Evolutionary conservation across 2,329 filamentous ascomycete genomes (phyloP).

Genomic region (Aspergillus costaricaensis): DNA sequence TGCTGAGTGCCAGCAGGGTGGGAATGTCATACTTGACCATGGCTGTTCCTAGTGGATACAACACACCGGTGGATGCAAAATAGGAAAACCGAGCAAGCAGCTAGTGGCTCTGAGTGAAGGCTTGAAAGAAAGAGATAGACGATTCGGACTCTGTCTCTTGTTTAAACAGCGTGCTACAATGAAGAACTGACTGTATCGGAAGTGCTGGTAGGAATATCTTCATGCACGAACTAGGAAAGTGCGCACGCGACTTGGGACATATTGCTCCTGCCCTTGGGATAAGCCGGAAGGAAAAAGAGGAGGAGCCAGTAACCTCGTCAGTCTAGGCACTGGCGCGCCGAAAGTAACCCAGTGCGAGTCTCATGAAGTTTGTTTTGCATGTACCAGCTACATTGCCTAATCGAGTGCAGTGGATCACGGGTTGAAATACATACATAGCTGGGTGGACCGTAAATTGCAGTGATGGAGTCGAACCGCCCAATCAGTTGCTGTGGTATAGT

Average conservation of each 20-base stretch:
- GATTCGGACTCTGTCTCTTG: background rate
- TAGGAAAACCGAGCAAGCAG: conserved; percentile 2
- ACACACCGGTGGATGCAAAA: conserved; percentile 5
- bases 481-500: too few species aligned
- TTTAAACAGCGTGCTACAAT: background rate
- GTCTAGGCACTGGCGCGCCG: too few species aligned
- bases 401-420: too few species aligned
- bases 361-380: too few species aligned
- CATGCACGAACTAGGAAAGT: background rate
- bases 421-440: too few species aligned
- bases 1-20: conserved; percentile 39
- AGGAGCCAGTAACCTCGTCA: too few species aligned
- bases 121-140: background rate
- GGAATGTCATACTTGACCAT: conserved; percentile 42
- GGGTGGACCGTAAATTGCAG: too few species aligned
- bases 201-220: background rate
- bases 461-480: too few species aligned
- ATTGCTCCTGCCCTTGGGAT: background rate
- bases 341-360: too few species aligned
- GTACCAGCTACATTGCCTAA: too few species aligned
- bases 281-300: too few species aligned
- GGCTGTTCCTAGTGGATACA: conserved; percentile 7
- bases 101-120: too few species aligned
- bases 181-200: background rate
- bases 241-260: background rate